phyloP scores from a whole-genome alignment of 768 basidiomycete genomes.

The Vararia minispora region DNA sequence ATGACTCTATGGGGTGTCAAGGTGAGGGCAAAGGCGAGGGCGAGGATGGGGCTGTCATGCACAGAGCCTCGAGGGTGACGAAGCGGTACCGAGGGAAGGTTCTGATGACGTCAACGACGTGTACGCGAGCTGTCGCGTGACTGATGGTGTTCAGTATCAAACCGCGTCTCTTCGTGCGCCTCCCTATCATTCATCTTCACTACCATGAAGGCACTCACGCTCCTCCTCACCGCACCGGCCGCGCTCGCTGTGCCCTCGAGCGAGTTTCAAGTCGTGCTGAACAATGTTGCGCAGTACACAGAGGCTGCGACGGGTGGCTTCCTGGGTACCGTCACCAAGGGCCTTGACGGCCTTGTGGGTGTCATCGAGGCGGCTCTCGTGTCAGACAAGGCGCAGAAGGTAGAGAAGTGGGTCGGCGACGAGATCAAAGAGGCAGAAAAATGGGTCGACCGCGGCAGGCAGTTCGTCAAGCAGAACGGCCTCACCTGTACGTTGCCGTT shows the following conservation, averaged over 20 bases:
- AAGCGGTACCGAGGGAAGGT: too few species aligned
- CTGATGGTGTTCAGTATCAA: too few species aligned
- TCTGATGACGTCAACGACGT: too few species aligned
- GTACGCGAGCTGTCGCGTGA: too few species aligned
- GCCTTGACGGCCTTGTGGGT: constrained; percentile 25
- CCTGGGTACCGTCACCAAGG: constrained; percentile 13
- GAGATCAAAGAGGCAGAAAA: too few species aligned
- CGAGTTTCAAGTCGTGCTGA: constrained; percentile 35
- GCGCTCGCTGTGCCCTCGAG: constrained; percentile 28
- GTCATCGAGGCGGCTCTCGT: constrained; percentile 32
- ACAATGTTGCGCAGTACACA: constrained; percentile 15
- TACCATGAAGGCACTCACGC: constrained; percentile 31
- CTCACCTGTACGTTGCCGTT: constrained; percentile 51
- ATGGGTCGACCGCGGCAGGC: constrained; percentile 51
- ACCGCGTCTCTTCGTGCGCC: too few species aligned
- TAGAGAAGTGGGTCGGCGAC: constrained; percentile 27
- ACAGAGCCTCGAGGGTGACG: too few species aligned
- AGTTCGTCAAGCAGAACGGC: constrained; percentile 63
- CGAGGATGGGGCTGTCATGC: too few species aligned
- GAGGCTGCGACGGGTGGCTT: constrained; percentile 9
- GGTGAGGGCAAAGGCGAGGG: too few species aligned
- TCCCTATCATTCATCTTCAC: too few species aligned
- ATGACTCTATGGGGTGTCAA: too few species aligned
- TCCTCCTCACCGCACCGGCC: constrained; percentile 24
- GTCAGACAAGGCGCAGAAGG: constrained; percentile 27